phyloP scores from a whole-genome alignment of 83 land plant species.

The Diphasiastrum complanatum region DNA sequence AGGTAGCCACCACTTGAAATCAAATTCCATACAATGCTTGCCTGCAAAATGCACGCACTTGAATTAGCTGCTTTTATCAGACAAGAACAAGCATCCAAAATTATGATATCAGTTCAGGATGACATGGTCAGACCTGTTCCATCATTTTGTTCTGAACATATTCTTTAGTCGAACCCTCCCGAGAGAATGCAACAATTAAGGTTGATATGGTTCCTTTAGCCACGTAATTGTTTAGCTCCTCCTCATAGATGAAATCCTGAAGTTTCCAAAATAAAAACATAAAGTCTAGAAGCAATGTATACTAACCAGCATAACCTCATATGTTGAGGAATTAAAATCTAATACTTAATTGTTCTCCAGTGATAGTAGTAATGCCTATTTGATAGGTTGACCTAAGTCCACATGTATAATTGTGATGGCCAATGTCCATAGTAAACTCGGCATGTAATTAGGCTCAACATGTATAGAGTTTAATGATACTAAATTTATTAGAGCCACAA shows the following conservation, averaged over 20 bases:
- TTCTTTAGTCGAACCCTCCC: conserved; percentile 81
- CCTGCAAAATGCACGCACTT: conserved; percentile 29
- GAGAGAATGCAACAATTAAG: conserved; percentile 80
- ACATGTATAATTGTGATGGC: no score
- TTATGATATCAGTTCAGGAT: not conserved
- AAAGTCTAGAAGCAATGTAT: not conserved
- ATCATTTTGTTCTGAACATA: conserved; percentile 91
- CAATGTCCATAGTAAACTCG: no score
- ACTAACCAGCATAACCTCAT: not conserved
- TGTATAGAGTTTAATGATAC: no score
- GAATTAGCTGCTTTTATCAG: not conserved
- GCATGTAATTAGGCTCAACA: no score
- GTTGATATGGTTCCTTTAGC: conserved; percentile 60
- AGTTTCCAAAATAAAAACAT: not conserved
- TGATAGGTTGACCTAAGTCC: no score
- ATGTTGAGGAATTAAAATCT: not conserved
- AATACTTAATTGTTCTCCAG: no score
- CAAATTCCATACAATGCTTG: conserved; percentile 61
- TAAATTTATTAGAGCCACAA: no score
- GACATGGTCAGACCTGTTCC: conserved; percentile 46
- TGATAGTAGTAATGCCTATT: no score
- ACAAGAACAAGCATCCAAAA: no score
- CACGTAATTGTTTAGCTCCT: conserved; percentile 59
- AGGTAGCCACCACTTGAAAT: conserved; percentile 67
- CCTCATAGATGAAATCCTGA: conserved; percentile 93